These are phyloP conservation scores for Buxus sempervirens DNA, from an alignment of 164 flowering plant genomes.

Conservation along the genomic window DNA sequence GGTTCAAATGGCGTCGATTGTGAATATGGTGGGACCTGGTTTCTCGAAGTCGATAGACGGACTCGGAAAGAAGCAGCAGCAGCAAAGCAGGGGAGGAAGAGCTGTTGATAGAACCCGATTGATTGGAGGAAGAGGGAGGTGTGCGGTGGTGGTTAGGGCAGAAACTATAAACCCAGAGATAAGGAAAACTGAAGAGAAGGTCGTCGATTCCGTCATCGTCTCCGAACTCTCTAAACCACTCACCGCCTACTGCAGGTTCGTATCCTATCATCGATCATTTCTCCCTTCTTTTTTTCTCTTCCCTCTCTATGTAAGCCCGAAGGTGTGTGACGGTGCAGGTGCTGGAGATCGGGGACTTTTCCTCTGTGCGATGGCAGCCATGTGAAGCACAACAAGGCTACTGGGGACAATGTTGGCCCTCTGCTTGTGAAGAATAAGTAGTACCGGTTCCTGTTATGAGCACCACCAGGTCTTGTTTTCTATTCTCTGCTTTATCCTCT, in stretches of 20 bases:
- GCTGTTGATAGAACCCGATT: not conserved
- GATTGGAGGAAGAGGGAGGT: constrained; percentile 9
- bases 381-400: constrained; percentile 91
- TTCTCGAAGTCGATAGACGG: constrained; percentile 15
- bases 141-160: constrained; percentile 47
- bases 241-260: constrained; percentile 89
- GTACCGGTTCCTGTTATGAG: no score
- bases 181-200: constrained; percentile 72
- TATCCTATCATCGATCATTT: not conserved
- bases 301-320: not conserved
- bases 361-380: constrained; percentile 93
- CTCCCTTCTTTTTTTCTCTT: not conserved
- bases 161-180: constrained; percentile 71
- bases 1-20: constrained; percentile 39
- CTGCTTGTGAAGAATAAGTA: constrained; percentile 62
- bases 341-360: constrained; percentile 94
- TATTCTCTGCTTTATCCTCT: no score
- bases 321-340: no score
- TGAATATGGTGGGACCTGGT: constrained; percentile 25
- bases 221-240: constrained; percentile 80
- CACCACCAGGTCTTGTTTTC: no score
- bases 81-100: not conserved
- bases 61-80: not conserved
- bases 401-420: constrained; percentile 94
- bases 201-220: constrained; percentile 76